These are phyloP conservation scores for Craterostigma plantagineum DNA, from an alignment of 257 asterid genomes.

Conservation along the genomic window DNA sequence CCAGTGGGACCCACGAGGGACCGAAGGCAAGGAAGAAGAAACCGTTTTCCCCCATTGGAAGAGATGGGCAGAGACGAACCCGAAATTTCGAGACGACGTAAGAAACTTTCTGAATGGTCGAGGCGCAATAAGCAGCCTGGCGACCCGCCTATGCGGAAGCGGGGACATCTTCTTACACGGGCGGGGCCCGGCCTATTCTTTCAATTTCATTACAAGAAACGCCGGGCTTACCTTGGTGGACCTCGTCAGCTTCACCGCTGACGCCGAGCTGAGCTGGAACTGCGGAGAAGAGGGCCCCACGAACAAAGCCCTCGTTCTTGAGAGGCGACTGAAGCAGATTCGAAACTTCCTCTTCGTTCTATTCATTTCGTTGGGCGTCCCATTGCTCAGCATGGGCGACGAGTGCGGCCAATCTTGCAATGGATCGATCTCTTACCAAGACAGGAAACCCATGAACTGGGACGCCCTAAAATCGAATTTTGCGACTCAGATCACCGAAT, in stretches of 20 bases:
- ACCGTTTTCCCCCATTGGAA: constrained; percentile 76
- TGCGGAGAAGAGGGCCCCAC: constrained; percentile 91
- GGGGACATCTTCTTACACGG: constrained; percentile 69
- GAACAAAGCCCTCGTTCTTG: constrained; percentile 33
- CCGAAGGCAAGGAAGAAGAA: constrained; percentile 26
- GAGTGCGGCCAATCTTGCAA: constrained; percentile 72
- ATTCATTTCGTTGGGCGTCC: constrained; percentile 71
- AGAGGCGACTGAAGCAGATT: constrained; percentile 61
- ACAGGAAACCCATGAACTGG: constrained; percentile 53
- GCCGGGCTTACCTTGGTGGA: constrained; percentile 70
- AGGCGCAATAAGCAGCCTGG: constrained; percentile 53
- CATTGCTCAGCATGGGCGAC: constrained; percentile 94
- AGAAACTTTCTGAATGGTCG: constrained; percentile 69
- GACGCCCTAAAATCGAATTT: constrained; percentile 37
- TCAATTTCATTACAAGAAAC: constrained; percentile 58
- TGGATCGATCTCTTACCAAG: constrained; percentile 33
- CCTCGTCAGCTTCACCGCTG: constrained; percentile 59
- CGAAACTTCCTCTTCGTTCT: constrained; percentile 60
- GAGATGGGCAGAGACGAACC: constrained; percentile 88
- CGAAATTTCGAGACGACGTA: constrained; percentile 37
- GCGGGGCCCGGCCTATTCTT: constrained; percentile 74
- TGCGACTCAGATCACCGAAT: constrained; percentile 37
- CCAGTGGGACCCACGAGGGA: constrained; percentile 41
- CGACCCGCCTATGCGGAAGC: constrained; percentile 87
- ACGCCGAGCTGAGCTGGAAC: constrained; percentile 59